Percentiles rank a stretch among this genome's conserved stretches.
These are phyloP conservation scores for Aschersonia sp. DNA, from an alignment of 2,329 filamentous ascomycete genomes.

Conservation along the genomic window DNA sequence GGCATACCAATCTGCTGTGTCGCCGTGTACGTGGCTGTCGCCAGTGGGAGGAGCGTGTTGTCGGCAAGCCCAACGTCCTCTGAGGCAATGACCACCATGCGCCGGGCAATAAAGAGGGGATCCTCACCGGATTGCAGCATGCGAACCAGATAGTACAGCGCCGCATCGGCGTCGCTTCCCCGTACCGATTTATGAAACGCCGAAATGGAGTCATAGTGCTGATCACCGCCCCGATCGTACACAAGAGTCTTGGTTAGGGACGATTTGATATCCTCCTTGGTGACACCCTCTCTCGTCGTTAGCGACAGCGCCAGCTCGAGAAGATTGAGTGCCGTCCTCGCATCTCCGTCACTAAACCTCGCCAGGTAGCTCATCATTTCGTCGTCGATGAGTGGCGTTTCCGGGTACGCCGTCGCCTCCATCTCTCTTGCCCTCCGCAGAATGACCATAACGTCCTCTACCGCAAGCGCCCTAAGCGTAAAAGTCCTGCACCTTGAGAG, in stretches of 20 bases:
- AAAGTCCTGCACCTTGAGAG: constrained; percentile 86
- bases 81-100: constrained; percentile 87
- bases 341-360: constrained; percentile 81
- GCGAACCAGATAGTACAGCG: constrained; percentile 85
- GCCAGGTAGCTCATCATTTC: constrained; percentile 71
- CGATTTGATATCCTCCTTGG: constrained; percentile 63
- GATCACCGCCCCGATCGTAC: constrained; percentile 87
- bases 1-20: constrained; percentile 91
- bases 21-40: constrained; percentile 74
- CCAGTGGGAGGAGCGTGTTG: constrained; percentile 67
- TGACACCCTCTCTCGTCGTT: constrained; percentile 41
- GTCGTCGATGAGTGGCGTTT: constrained; percentile 52
- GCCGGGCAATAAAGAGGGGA: constrained; percentile 77
- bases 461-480: constrained; percentile 60
- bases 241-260: constrained; percentile 83
- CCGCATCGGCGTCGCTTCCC: constrained; percentile 72
- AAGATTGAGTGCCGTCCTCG: constrained; percentile 81
- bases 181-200: constrained; percentile 94
- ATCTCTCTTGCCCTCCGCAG: constrained; percentile 57
- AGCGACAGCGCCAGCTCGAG: constrained; percentile 79
- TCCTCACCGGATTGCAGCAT: constrained; percentile 96
- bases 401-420: constrained; percentile 31
- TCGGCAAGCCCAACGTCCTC: constrained; percentile 91
- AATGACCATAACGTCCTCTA: constrained; percentile 59
- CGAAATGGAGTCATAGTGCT: constrained; percentile 95